Percentiles rank a stretch among this genome's conserved stretches.
phyloP scores from a whole-genome alignment of 768 basidiomycete genomes.

The Steccherinum ochraceum region DNA sequence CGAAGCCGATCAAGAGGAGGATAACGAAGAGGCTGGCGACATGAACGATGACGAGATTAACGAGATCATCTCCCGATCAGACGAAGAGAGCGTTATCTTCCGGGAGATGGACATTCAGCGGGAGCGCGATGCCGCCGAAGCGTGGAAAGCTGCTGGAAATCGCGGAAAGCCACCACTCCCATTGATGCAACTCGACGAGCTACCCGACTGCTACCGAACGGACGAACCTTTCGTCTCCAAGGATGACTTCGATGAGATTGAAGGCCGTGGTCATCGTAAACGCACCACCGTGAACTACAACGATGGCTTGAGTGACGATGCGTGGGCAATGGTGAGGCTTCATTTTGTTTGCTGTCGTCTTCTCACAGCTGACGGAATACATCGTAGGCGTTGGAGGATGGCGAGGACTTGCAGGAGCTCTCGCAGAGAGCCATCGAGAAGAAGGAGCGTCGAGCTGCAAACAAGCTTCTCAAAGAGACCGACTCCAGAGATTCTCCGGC shows the following conservation, averaged over 20 bases:
- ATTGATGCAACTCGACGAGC: constrained; percentile 82
- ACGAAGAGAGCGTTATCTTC: constrained; percentile 74
- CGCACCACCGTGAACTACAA: constrained; percentile 87
- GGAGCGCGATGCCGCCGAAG: constrained; percentile 54
- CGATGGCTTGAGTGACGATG: constrained; percentile 90
- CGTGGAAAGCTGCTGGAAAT: constrained; percentile 69
- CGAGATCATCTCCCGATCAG: constrained; percentile 80
- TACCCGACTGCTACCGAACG: constrained; percentile 87
- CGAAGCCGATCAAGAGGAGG: constrained; percentile 85
- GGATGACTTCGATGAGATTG: constrained; percentile 51
- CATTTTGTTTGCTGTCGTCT: neutral
- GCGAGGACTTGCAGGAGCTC: constrained; percentile 73
- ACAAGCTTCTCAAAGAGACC: constrained; percentile 50
- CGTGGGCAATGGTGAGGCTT: constrained; percentile 72
- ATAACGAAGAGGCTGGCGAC: constrained; percentile 84
- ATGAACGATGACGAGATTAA: constrained; percentile 96
- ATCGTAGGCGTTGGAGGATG: constrained; percentile 71
- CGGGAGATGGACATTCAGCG: constrained; percentile 78
- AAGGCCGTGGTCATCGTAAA: constrained; percentile 82
- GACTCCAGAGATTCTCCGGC: constrained; percentile 29
- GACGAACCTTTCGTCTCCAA: constrained; percentile 73
- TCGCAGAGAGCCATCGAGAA: constrained; percentile 58
- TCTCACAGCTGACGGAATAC: no score
- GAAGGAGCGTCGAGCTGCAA: constrained; percentile 56
- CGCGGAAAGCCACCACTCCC: constrained; percentile 70